phyloP scores from a whole-genome alignment of 2,329 filamentous ascomycete genomes.

The Thelonectria rubi region DNA sequence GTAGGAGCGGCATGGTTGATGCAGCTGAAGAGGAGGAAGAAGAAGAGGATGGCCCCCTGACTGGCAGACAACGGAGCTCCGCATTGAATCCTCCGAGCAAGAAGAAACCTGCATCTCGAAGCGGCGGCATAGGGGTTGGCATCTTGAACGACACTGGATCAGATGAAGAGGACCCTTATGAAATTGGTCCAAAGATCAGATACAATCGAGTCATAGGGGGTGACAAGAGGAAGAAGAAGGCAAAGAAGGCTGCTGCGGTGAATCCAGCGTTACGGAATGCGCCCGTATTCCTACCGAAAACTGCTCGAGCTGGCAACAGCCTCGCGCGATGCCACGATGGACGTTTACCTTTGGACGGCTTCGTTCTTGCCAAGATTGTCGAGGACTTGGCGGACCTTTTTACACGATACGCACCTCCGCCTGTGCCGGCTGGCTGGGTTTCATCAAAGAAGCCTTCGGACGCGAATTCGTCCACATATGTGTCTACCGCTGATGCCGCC shows the following conservation, averaged over 20 bases:
- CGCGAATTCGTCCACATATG: slow-evolving; percentile 50
- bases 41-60: slow-evolving; percentile 55
- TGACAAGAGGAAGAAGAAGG: slow-evolving; percentile 83
- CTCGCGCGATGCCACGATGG: slow-evolving; percentile 81
- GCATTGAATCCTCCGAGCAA: slow-evolving; percentile 44
- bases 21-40: slow-evolving; percentile 47
- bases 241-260: slow-evolving; percentile 58
- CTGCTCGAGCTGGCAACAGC: slow-evolving; percentile 41
- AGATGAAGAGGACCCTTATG: slow-evolving; percentile 94
- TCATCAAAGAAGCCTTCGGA: slow-evolving; percentile 59
- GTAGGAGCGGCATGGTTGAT: slow-evolving; percentile 36
- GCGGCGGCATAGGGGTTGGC: slow-evolving; percentile 84
- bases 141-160: slow-evolving; percentile 92
- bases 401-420: slow-evolving; percentile 66
- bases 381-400: slow-evolving; percentile 46
- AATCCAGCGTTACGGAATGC: slow-evolving; percentile 73
- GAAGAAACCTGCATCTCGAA: slow-evolving; percentile 61
- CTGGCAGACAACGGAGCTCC: slow-evolving; percentile 9
- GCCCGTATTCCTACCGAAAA: slow-evolving; percentile 79
- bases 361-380: slow-evolving; percentile 71
- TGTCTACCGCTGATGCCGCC: slow-evolving; percentile 80
- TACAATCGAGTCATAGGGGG: slow-evolving; percentile 85
- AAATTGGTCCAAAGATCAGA: slow-evolving; percentile 88
- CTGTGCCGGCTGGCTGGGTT: slow-evolving; percentile 78
- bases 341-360: slow-evolving; percentile 80